Evolutionary conservation across 305 asterid genomes (phyloP).

Genomic region (Fraxinus platypoda): DNA sequence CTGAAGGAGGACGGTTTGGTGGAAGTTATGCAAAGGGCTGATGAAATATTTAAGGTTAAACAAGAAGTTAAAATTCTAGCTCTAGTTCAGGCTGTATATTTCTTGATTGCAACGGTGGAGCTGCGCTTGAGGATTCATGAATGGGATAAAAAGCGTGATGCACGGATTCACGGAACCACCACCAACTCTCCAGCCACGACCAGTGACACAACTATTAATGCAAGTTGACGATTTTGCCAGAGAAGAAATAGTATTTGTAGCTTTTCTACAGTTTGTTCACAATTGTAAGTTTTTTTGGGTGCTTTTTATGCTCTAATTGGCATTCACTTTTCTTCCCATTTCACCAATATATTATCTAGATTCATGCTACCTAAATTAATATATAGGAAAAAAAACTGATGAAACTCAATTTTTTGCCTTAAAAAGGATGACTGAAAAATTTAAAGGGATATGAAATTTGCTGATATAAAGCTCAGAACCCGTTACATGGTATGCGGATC

Average conservation of each 20-base stretch:
- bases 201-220: background rate
- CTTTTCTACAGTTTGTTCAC: background rate
- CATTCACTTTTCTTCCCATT: background rate
- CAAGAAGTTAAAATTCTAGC: background rate
- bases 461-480: background rate
- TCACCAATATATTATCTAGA: background rate
- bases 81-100: slow-evolving; percentile 22
- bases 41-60: background rate
- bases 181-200: background rate
- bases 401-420: background rate
- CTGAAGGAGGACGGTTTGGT: background rate
- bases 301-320: background rate
- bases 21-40: background rate
- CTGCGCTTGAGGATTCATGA: slow-evolving; percentile 77
- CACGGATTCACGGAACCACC: slow-evolving; percentile 26
- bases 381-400: too few species aligned
- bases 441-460: background rate
- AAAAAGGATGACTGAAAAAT: background rate
- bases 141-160: slow-evolving; percentile 62
- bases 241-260: background rate
- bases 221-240: background rate
- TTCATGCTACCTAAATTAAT: background rate
- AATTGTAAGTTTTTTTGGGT: background rate
- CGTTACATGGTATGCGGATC: slow-evolving; percentile 8
- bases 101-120: slow-evolving; percentile 72